A percentile compares a stretch with the other conserved stretches of the same genome.
Conservation (phyloP, 441 rosid species). For the Erysimum cheiri region DNA sequence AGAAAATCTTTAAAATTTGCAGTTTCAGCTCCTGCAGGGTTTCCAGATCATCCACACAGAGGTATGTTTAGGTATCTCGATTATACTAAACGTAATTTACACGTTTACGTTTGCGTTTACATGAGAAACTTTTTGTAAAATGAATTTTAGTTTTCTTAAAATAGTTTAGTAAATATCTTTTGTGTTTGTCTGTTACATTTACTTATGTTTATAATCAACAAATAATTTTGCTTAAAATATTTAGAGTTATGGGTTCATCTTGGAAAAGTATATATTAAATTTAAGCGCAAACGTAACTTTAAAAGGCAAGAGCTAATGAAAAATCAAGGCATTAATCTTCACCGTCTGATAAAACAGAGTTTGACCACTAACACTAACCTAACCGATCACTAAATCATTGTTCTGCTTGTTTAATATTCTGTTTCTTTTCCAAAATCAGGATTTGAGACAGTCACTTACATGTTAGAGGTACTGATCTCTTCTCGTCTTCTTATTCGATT, state of each 20-base stretch:
- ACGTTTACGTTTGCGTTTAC: constrained; percentile 20
- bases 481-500: constrained; percentile 9
- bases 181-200: background rate
- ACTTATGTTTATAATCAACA: background rate
- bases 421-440: constrained; percentile 50
- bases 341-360: background rate
- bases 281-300: background rate
- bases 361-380: background rate
- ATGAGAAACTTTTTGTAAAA: background rate
- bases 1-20: constrained; percentile 24
- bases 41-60: constrained; percentile 97
- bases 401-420: background rate
- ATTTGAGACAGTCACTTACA: constrained; percentile 93
- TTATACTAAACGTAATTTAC: background rate
- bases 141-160: background rate
- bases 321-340: background rate
- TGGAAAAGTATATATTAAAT: background rate
- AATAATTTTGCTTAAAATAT: background rate
- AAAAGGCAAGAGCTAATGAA: background rate
- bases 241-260: background rate
- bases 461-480: constrained; percentile 72
- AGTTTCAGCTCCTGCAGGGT: constrained; percentile 89
- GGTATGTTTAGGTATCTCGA: constrained; percentile 46
- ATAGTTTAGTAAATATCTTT: background rate
- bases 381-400: background rate